Base-by-base conservation (phyloP, 2,329 filamentous ascomycete genomes). In the Allantophomopsis cytisporea region DNA sequence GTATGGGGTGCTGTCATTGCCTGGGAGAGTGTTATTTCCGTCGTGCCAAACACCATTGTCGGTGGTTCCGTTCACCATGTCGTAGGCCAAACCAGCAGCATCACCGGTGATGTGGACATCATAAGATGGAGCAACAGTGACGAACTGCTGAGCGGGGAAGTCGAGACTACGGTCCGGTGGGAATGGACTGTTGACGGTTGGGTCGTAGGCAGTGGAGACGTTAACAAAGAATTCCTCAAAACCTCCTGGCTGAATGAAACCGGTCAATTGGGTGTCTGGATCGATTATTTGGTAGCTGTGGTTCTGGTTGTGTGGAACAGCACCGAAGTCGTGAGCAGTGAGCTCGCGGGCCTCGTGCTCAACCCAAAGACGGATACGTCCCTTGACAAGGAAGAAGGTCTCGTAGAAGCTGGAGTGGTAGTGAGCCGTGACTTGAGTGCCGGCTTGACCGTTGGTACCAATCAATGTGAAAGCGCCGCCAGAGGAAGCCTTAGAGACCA, bases 211-310 rank as follows among this genome's bases (percentile, higher is more conserved):
- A 28, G 23, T 13, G 61, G 60, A 0, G 60, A 55, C 37, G 54
- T 44, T 4, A 53, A 60, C 3, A 46, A 39, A 35, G 8, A 52
- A 50, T 35, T 54, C 59, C 54, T 69, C 65, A 38, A 69, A 68
- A n/a, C 63, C 64, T 23, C 66, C 63, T 2, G 65, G 65, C 7
- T 56, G 53, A 35, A 68, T 61, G 0, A 65, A 55, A 2, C 65
- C 65, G 2, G 62, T 55, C 49, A 69, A 57, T 44, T 68, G 60
- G 4, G 63, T 66, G 44, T 67, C 62, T 1, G 63, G 63, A 39
- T 68, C 64, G 11, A 65, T 47, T 13, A 67, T 54, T 46, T 66
- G 62, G 53, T 68, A 68, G 3, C 64, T 65, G 43, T 68, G 66
- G 1, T 60, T 64, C 1, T 62, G 66, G 43, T 67, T 61, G 15